phyloP scores from a whole-genome alignment of 371 early-diverging fungal genomes.

The Coemansia sp. region DNA sequence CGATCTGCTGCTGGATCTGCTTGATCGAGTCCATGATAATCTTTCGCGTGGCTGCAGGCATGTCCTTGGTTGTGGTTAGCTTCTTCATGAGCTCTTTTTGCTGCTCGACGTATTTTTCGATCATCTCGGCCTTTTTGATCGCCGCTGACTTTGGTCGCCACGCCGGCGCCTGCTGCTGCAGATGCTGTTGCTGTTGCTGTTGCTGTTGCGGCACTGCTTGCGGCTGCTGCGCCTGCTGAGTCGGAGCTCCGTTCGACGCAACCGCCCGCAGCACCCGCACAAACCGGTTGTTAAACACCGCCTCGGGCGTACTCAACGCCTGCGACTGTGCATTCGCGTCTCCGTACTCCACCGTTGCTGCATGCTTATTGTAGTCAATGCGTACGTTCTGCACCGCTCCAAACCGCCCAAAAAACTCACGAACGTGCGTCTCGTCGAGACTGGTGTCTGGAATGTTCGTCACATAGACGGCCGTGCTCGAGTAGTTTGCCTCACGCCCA shows the following conservation, averaged over 20 bases:
- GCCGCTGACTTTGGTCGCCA: constrained; percentile 46
- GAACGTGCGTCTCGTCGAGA: constrained; percentile 15
- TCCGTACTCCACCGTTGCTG: constrained; percentile 22
- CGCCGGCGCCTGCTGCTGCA: constrained; percentile 8
- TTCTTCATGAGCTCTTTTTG: constrained; percentile 46
- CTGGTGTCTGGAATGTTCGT: constrained; percentile 33
- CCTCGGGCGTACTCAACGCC: constrained; percentile 39
- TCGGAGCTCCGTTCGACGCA: not conserved
- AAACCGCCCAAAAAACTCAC: constrained; percentile 31
- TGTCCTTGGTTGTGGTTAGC: constrained; percentile 37
- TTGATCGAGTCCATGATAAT: constrained; percentile 49
- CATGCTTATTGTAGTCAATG: constrained; percentile 23
- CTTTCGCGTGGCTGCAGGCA: constrained; percentile 42
- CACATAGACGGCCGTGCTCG: constrained; percentile 31
- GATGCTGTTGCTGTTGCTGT: not conserved
- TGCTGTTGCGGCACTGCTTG: not conserved
- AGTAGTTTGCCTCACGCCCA: not conserved
- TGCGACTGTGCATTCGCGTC: constrained; percentile 21
- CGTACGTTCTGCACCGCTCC: constrained; percentile 19
- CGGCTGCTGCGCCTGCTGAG: not conserved
- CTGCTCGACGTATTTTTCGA: constrained; percentile 46
- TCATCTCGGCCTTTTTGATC: constrained; percentile 44
- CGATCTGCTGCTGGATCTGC: constrained; percentile 41
- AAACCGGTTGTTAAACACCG: constrained; percentile 46
- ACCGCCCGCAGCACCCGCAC: constrained; percentile 28